Evolutionary conservation across 2,329 filamentous ascomycete genomes (phyloP).

Genomic region (Fusarium penzigii): DNA sequence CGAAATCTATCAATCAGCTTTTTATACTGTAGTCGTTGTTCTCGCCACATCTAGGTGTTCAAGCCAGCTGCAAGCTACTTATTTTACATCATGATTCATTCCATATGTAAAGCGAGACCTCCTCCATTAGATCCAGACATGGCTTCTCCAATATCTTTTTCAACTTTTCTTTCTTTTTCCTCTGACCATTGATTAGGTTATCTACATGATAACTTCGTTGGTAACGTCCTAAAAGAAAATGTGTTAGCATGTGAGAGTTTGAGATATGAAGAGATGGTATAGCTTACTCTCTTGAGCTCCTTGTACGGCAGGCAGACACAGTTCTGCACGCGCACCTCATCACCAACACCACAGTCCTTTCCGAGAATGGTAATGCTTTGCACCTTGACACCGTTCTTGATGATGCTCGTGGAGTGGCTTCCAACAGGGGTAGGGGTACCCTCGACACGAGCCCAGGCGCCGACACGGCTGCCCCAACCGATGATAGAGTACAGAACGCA

Average conservation of each 20-base stretch:
- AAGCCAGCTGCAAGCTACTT: not conserved
- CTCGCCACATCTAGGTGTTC: not conserved
- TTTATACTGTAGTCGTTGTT: not conserved
- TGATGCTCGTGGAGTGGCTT: slow-evolving; percentile 89
- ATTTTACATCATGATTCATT: slow-evolving; percentile 10
- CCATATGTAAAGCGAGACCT: slow-evolving; percentile 7
- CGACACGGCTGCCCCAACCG: slow-evolving; percentile 93
- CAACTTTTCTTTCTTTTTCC: slow-evolving; percentile 8
- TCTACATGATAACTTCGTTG: slow-evolving; percentile 89
- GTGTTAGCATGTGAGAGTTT: slow-evolving; percentile 27
- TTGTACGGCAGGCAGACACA: slow-evolving; percentile 97
- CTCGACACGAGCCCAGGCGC: slow-evolving; percentile 97
- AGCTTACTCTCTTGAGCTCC: slow-evolving; percentile 88
- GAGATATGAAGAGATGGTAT: not conserved
- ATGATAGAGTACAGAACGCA: slow-evolving; percentile 96
- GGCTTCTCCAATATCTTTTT: slow-evolving; percentile 8
- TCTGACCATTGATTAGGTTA: slow-evolving; percentile 2
- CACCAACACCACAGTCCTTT: slow-evolving; percentile 91
- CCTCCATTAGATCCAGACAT: slow-evolving; percentile 19
- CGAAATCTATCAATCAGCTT: not conserved
- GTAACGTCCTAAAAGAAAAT: slow-evolving; percentile 66
- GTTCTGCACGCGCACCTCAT: slow-evolving; percentile 96
- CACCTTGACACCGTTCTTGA: slow-evolving; percentile 98
- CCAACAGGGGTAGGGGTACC: slow-evolving; percentile 85
- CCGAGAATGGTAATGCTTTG: slow-evolving; percentile 97